Evolutionary conservation across 192 early-diverging fungal species (phyloP), one percentile per base, ranked within the genome.

Genomic region (Backusella mclennaniae): DNA sequence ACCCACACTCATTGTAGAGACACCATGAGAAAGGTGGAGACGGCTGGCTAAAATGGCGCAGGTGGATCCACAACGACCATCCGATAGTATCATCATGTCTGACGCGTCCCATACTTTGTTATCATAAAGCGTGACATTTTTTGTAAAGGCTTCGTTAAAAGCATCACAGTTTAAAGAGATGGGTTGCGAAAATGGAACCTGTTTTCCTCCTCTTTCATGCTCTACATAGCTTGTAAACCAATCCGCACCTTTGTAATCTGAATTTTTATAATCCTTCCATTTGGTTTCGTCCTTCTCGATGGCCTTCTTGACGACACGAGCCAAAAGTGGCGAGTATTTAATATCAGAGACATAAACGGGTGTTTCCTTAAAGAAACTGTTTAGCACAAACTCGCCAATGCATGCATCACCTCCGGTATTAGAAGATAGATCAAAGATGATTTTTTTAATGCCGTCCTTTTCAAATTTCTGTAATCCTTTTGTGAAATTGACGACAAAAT

Each of bases 381-480:
- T 76, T 66, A 80, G 76, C n/a, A 80, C 73, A 39, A 76, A 80
- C 56, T 80, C 79, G n/a, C 79, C 79, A 53, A 75, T 66, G 41
- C 79, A 80, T 2, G 79, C 79, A 69, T 80, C 79, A 41, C 79
- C 79, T 17, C 79, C 79, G 15, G 71, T 71, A 49, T 80, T 80
- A 44, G 69, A 66, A 35, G 79, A 80, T 23, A 80, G 66, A 67
- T 80, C 76, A 56, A 80, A 35, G 29, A 80, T 80, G 36, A 80
- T 80, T 49, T 80, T 80, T 41, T 76, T 46, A 35, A 80, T 38
- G 6, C 71, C 71, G 6, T 73, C 67, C 3, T 41, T 35, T 33
- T 76, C 70, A 67, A 80, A 80, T 31, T 73, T 31, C 21, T 76
- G 38, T 1, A 80, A 71, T 19, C 79, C 79, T 17, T n/a, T 36